Percentiles rank a stretch among this genome's conserved stretches.
Conservation (phyloP, 371 early-diverging fungal genomes). For the Mucor velutinosus region DNA sequence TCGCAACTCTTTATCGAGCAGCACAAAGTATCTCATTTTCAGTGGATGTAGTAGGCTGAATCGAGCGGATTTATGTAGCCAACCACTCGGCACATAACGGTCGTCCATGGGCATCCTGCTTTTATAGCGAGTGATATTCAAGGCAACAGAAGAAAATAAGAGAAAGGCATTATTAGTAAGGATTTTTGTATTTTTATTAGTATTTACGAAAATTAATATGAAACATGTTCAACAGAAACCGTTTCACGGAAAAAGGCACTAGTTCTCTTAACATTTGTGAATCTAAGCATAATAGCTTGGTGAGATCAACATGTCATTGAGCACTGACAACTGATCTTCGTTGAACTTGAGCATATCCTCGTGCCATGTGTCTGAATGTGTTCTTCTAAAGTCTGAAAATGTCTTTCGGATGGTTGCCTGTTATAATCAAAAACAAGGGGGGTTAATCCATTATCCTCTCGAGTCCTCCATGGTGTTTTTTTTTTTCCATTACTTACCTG, state of each 20-base stretch:
- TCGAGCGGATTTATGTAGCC: background rate
- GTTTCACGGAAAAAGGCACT: background rate
- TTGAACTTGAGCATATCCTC: constrained; percentile 81
- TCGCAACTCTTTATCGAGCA: constrained; percentile 6
- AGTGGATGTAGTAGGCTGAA: constrained; percentile 5
- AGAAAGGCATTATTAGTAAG: background rate
- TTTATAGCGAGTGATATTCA: background rate
- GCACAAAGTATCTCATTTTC: constrained; percentile 9
- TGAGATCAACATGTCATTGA: constrained; percentile 88
- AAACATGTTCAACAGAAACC: background rate
- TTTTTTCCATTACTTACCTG: constrained; percentile 43
- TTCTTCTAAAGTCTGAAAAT: constrained; percentile 89
- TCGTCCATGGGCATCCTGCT: background rate
- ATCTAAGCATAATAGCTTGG: constrained; percentile 78
- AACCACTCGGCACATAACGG: background rate
- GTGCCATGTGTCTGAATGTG: constrained; percentile 95
- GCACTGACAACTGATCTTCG: constrained; percentile 73
- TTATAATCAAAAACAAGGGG: background rate
- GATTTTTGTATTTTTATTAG: background rate
- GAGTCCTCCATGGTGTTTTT: background rate
- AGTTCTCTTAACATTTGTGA: background rate
- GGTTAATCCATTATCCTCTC: background rate
- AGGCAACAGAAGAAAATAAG: background rate
- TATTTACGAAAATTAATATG: background rate
- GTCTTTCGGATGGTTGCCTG: constrained; percentile 82